phyloP scores from a whole-genome alignment of 2,329 filamentous ascomycete genomes.

The Hymenoscyphus infarciens region DNA sequence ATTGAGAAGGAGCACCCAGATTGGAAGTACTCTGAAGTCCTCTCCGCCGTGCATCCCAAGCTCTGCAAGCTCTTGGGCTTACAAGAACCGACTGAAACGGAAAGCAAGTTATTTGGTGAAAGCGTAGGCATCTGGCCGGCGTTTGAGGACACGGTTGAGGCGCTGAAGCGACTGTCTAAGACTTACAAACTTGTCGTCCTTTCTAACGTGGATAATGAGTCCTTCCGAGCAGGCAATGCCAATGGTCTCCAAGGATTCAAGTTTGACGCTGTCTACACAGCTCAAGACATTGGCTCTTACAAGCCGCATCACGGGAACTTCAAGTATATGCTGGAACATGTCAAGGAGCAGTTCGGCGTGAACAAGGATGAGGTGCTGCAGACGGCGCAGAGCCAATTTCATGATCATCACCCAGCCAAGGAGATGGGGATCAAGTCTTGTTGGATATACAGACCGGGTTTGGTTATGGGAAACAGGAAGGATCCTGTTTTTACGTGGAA shows the following conservation, averaged over 20 bases:
- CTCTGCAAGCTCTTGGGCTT: slow-evolving; percentile 37
- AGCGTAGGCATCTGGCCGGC: slow-evolving; percentile 45
- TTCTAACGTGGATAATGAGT: slow-evolving; percentile 53
- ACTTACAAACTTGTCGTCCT: slow-evolving; percentile 51
- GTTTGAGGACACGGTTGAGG: slow-evolving; percentile 47
- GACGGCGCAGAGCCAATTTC: slow-evolving; percentile 65
- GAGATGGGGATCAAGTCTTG: slow-evolving; percentile 8
- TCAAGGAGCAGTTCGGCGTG: slow-evolving; percentile 52
- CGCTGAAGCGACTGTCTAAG: slow-evolving; percentile 42
- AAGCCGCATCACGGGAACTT: slow-evolving; percentile 67
- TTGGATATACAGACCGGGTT: not conserved
- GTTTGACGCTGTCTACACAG: slow-evolving; percentile 63
- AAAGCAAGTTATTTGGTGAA: slow-evolving; percentile 40
- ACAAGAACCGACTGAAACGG: slow-evolving; percentile 21
- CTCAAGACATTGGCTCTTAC: slow-evolving; percentile 67
- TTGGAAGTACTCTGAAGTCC: slow-evolving; percentile 48
- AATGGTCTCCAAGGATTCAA: slow-evolving; percentile 46
- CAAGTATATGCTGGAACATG: slow-evolving; percentile 56
- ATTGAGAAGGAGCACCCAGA: slow-evolving; percentile 46
- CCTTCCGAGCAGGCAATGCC: slow-evolving; percentile 44
- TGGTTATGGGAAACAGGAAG: no score
- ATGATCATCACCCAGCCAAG: slow-evolving; percentile 64
- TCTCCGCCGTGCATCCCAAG: slow-evolving; percentile 40
- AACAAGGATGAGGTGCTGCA: slow-evolving; percentile 55
- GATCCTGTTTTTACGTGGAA: no score